These are phyloP conservation scores for Backusella mclennaniae DNA, from an alignment of 192 early-diverging fungal species.

Conservation along the genomic window DNA sequence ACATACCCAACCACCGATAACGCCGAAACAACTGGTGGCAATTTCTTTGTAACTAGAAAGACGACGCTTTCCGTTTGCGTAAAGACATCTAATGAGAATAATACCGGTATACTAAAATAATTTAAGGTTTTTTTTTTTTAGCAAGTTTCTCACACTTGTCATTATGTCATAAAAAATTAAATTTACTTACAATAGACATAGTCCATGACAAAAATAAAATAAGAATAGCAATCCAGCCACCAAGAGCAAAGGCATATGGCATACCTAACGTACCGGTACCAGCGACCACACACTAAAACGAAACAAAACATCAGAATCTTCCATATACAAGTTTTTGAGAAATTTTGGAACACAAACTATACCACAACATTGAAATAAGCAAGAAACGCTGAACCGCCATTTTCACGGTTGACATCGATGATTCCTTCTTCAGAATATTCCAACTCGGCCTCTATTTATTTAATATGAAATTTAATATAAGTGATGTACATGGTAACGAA, in stretches of 20 bases:
- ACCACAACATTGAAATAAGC: constrained; percentile 53
- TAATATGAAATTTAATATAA: neutral
- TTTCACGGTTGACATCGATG: constrained; percentile 16
- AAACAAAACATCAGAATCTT: no score
- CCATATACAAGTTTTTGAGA: no score
- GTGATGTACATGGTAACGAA: neutral
- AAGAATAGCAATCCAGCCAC: constrained; percentile 73
- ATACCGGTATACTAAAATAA: constrained; percentile 55
- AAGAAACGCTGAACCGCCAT: constrained; percentile 43
- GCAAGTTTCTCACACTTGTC: neutral
- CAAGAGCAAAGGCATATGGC: constrained; percentile 72
- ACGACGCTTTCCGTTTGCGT: constrained; percentile 61
- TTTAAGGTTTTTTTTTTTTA: neutral
- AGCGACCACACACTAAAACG: constrained; percentile 61
- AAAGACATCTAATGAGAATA: constrained; percentile 72
- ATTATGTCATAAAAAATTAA: neutral
- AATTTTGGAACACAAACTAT: no score
- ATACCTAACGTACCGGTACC: constrained; percentile 85
- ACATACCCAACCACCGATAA: constrained; percentile 57
- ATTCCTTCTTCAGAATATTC: constrained; percentile 11
- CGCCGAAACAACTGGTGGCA: constrained; percentile 72
- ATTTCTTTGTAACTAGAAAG: constrained; percentile 65
- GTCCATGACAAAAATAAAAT: constrained; percentile 68
- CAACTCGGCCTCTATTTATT: constrained; percentile 3
- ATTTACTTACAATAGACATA: constrained; percentile 50